Evolutionary conservation across 495 filamentous ascomycete species (phyloP), one percentile per base, ranked within the genome.

Genomic region (Filosporella fistucella): DNA sequence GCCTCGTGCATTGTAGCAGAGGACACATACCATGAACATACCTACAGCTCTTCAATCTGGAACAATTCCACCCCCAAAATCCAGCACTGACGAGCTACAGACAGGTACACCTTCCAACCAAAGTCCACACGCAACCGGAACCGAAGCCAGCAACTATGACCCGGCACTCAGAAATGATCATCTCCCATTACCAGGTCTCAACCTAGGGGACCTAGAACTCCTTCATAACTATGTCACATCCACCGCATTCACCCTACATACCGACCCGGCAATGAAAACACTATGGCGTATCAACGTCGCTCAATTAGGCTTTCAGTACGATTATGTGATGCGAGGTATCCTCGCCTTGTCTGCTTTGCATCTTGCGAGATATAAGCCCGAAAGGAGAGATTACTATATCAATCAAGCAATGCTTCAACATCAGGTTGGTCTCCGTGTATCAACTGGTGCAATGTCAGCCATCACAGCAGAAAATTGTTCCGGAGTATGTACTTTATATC

Each of bases 301-400:
- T 5, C 49, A 67, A 10, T 58, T 71, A 33, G 78, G 71, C 2
- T 59, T 80, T 1, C 42, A 55, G 18, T 68, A 75, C 52, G 68
- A 73, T 43, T 80, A 76, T 52, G 63, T 81, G 18, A 73, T 81
- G 68, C 68, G 71, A 29, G 68, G 76, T 29, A 67, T 82, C 10
- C 62, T 82, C 25, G 47, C 56, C 11, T 47, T 80, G 14, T 72
- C 71, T 3, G 69, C 76, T 5, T 60, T 81, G 22, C 78, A 82
- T 50, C 64, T 78, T 0, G 76, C 77, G 49, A 70, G 55, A 43
- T 68, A 42, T 52, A 67, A 45, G 45, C 64, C 53, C 32, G 67
- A 50, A 25, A 65, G 52, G 48, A 64, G 61, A 8, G 65, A 69
- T 8, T 59, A 53, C 3, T 81, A 80, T 51, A 64, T 72, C n/a